Percentiles rank a stretch among this genome's conserved stretches.
These are phyloP conservation scores for Phytophthora meadii DNA, from an alignment of 352 stramenopile species.

Conservation along the genomic window DNA sequence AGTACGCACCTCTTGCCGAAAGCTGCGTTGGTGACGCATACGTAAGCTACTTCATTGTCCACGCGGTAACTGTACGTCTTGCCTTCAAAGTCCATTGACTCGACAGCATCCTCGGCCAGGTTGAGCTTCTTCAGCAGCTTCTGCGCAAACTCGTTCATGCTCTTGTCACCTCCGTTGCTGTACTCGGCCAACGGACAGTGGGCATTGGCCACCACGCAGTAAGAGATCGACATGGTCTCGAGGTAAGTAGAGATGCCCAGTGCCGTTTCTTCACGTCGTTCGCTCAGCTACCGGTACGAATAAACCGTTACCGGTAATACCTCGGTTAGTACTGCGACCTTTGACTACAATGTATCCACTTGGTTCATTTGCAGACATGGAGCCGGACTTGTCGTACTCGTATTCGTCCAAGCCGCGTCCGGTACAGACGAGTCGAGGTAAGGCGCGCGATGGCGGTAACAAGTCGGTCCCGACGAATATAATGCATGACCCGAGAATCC, in stretches of 20 bases:
- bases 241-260: slow-evolving; percentile 12
- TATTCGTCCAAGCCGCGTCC: slow-evolving; percentile 79
- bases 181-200: slow-evolving; percentile 83
- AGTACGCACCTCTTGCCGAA: slow-evolving; percentile 78
- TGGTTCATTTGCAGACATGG: slow-evolving; percentile 18
- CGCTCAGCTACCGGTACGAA: not conserved
- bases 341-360: slow-evolving; percentile 33
- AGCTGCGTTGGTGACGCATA: slow-evolving; percentile 80
- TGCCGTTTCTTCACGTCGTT: not conserved
- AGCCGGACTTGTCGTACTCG: slow-evolving; percentile 78
- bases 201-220: slow-evolving; percentile 87
- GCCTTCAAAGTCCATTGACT: slow-evolving; percentile 84
- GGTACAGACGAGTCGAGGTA: slow-evolving; percentile 70
- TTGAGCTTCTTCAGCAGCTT: slow-evolving; percentile 90
- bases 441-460: slow-evolving; percentile 37
- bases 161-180: slow-evolving; percentile 84
- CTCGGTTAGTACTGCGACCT: slow-evolving; percentile 18
- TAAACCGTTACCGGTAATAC: slow-evolving; percentile 1
- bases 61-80: slow-evolving; percentile 90
- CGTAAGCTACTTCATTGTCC: slow-evolving; percentile 84
- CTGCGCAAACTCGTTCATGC: slow-evolving; percentile 88
- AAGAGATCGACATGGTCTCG: slow-evolving; percentile 82
- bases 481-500: slow-evolving; percentile 78
- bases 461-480: slow-evolving; percentile 63
- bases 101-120: slow-evolving; percentile 71